Conservation (phyloP, 2,329 filamentous ascomycete genomes). For the Colletotrichum navitas region DNA sequence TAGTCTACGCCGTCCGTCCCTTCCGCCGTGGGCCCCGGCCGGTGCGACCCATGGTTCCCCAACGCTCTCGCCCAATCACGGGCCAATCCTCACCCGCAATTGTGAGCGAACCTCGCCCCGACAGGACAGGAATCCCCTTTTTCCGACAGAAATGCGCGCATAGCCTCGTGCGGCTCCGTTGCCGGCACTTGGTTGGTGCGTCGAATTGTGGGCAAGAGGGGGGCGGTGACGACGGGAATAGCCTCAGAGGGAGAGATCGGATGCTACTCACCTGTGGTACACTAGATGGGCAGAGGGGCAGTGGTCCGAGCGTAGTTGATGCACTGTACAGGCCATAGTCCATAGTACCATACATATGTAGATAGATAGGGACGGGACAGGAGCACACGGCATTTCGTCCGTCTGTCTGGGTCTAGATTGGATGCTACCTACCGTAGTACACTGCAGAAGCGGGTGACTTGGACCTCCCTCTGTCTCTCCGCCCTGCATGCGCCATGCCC, state of each 20-base stretch:
- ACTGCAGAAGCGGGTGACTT: slow-evolving; percentile 13
- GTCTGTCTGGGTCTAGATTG: too few species aligned
- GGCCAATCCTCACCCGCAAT: slow-evolving; percentile 28
- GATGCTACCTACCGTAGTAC: too few species aligned
- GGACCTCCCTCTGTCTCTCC: slow-evolving; percentile 5
- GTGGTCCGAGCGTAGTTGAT: slow-evolving; percentile 25
- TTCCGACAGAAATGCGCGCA: background rate
- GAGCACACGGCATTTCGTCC: too few species aligned
- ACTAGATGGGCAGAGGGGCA: background rate
- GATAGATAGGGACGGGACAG: too few species aligned
- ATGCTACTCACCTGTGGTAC: background rate
- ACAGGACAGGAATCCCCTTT: background rate
- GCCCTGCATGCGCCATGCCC: slow-evolving; percentile 6
- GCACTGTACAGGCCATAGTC: slow-evolving; percentile 1
- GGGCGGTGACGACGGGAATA: slow-evolving; percentile 11
- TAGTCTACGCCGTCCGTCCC: background rate
- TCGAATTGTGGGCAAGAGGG: background rate
- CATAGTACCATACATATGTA: too few species aligned
- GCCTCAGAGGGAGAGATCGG: background rate
- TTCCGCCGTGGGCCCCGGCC: slow-evolving; percentile 1
- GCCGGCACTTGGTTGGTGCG: background rate
- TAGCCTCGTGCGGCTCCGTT: slow-evolving; percentile 29
- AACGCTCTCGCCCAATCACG: slow-evolving; percentile 14
- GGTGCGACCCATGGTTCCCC: slow-evolving; percentile 32
- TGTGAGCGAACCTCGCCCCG: slow-evolving; percentile 10